phyloP scores from a whole-genome alignment of 176 grass and related monocot genomes.

The Microstegium vimineum region DNA sequence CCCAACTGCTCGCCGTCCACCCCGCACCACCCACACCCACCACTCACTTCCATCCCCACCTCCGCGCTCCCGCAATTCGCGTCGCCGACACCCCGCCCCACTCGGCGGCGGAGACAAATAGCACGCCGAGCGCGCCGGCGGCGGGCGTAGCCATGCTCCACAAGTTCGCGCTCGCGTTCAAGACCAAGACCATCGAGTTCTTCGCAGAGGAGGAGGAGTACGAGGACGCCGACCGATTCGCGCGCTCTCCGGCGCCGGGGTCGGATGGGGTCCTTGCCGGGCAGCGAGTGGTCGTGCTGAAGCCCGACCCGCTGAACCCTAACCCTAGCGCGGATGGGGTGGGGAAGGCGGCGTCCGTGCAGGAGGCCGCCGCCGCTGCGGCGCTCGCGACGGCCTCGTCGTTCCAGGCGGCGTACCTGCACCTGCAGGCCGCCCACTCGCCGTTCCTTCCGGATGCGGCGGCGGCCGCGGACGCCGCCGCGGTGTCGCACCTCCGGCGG shows the following conservation, averaged over 20 bases:
- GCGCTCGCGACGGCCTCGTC: constrained; percentile 72
- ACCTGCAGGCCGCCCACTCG: constrained; percentile 76
- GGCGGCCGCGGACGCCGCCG: constrained; percentile 60
- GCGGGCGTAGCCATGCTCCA: constrained; percentile 68
- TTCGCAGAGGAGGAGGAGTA: constrained; percentile 91
- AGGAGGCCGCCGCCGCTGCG: constrained; percentile 45
- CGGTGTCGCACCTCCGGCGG: constrained; percentile 86
- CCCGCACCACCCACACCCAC: neutral
- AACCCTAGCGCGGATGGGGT: constrained; percentile 30
- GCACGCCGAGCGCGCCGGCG: neutral
- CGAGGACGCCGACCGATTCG: constrained; percentile 49
- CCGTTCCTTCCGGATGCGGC: constrained; percentile 68
- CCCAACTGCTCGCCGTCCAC: constrained; percentile 12
- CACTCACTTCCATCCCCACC: neutral
- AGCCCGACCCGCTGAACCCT: constrained; percentile 69
- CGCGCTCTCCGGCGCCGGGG: neutral
- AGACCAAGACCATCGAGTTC: constrained; percentile 99
- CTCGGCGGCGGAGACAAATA: constrained; percentile 13
- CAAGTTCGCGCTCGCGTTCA: constrained; percentile 91
- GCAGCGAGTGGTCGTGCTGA: constrained; percentile 88
- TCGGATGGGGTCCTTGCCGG: constrained; percentile 61
- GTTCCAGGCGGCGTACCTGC: constrained; percentile 85
- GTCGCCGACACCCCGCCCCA: neutral
- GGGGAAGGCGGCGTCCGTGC: constrained; percentile 12
- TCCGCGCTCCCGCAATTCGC: constrained; percentile 31